phyloP scores from a whole-genome alignment of 1,139 yeast genomes.

The Kluyveromyces sp. region DNA sequence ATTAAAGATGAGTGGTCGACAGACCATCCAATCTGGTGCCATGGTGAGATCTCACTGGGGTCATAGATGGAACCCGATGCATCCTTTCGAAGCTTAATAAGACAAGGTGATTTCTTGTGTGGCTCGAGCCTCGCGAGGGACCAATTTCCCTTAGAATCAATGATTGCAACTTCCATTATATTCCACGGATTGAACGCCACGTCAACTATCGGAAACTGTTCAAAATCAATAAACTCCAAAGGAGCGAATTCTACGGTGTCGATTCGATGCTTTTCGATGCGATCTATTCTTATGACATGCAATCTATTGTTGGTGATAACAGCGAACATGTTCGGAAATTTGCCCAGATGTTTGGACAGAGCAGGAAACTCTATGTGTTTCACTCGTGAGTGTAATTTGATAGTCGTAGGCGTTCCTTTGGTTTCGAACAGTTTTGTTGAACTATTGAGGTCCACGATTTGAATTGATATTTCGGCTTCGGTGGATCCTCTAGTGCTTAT shows the following conservation, averaged over 20 bases:
- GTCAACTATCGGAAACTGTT: constrained; percentile 41
- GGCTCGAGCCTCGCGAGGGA: constrained; percentile 35
- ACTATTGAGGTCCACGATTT: neutral
- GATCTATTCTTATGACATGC: constrained; percentile 19
- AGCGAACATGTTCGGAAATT: constrained; percentile 23
- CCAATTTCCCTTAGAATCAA: constrained; percentile 52
- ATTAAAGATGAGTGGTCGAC: constrained; percentile 32
- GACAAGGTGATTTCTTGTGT: constrained; percentile 12
- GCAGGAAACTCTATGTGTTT: constrained; percentile 24
- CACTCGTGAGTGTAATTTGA: constrained; percentile 21
- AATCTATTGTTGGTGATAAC: constrained; percentile 25
- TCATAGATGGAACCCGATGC: constrained; percentile 34
- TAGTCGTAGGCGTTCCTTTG: constrained; percentile 6
- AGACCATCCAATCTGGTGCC: constrained; percentile 49
- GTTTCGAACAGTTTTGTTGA: neutral
- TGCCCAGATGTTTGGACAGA: constrained; percentile 17
- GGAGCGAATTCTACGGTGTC: constrained; percentile 17
- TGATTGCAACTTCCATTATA: constrained; percentile 35
- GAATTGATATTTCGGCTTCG: constrained; percentile 3
- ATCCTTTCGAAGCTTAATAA: constrained; percentile 10
- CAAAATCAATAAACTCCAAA: constrained; percentile 17
- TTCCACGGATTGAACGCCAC: constrained; percentile 40
- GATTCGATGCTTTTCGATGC: constrained; percentile 15
- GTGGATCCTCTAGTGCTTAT: constrained; percentile 2
- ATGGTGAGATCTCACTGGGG: constrained; percentile 47